These are phyloP conservation scores for Teunomyces funiuensis DNA, from an alignment of 805 yeast genomes.

Conservation along the genomic window DNA sequence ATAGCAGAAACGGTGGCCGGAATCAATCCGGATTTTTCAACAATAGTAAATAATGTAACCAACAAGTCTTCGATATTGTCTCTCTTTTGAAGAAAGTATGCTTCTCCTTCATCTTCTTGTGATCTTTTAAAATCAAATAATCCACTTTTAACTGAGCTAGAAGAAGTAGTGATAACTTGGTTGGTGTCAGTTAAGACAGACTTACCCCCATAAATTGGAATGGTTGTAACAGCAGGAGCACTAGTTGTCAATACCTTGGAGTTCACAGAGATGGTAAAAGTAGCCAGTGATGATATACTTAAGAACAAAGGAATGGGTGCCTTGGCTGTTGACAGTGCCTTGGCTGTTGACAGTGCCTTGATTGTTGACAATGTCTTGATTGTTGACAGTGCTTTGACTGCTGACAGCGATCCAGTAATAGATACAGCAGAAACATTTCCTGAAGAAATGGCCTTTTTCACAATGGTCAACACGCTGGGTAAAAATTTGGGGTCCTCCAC, in stretches of 20 bases:
- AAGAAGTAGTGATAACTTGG: background rate
- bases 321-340: background rate
- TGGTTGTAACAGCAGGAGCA: background rate
- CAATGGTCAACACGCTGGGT: conserved; percentile 23
- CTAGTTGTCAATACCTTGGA: background rate
- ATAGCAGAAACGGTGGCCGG: conserved; percentile 23
- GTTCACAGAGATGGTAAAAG: too few relatives aligned
- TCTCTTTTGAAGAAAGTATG: conserved; percentile 16
- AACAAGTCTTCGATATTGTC: conserved; percentile 31
- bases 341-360: background rate
- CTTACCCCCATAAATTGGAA: background rate
- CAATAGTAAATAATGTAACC: conserved; percentile 26
- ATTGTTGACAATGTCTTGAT: background rate
- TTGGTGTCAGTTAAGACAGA: background rate
- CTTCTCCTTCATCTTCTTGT: background rate
- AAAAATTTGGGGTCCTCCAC: conserved; percentile 21
- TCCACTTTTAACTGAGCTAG: conserved; percentile 4
- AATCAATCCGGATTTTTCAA: conserved; percentile 28
- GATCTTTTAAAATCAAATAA: too few relatives aligned
- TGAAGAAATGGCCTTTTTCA: conserved; percentile 18
- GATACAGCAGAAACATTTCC: background rate
- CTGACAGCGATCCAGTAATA: background rate
- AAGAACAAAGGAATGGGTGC: background rate
- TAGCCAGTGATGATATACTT: too few relatives aligned
- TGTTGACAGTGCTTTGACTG: background rate